Base-by-base conservation (phyloP, 139 green algal genomes). In the Volvox reticuliferus region DNA sequence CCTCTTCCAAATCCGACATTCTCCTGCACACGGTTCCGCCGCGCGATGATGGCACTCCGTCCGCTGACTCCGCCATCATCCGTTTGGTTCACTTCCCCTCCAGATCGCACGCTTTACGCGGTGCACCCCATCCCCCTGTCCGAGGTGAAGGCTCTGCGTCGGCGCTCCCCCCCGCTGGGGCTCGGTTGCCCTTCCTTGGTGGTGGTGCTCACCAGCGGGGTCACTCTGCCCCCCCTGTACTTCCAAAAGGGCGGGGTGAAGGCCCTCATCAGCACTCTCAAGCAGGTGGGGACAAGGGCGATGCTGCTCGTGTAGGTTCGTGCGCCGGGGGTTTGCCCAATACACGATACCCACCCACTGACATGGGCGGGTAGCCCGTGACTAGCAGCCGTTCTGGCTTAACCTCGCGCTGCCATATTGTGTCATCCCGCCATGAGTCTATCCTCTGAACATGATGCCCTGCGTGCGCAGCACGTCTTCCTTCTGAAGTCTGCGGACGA, bases 181-280 rank as follows among this genome's bases (percentile, higher is more conserved):
- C 89, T 99, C 26, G 96, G 96, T 9, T 93, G 73, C 37, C 97
- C 97, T 55, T 91, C 95, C 83, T 88, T 99, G 61, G 91, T 94
- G 18, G 30, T 99, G 35, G 95, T 98, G n/a, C 94, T 98, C 61
- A 68, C 68, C n/a, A 91, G 88, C 85, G 97, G 97, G 0, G 83
- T 98, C 9, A 97, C 95, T 12, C 94, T 99, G 73, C 95, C 96
- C 21, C 96, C 96, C 3, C 92, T 99, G 16, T 94, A 97, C 87
- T 98, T 99, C 92, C 89, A 90, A 22, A 36, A 82, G 1, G 96
- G 96, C 33, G 96, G 96, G 22, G 86, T 98, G 28, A 89, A 82
- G 32, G 93, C 93, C 19, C 94, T 98, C n/a, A 88, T 98, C 22
- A 18, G 71, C 18, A 88, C 86, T 9, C 90, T 98, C 13, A 96